Evolutionary conservation across 2,329 filamentous ascomycete genomes (phyloP).

Genomic region (Pseudomassariella vexata): DNA sequence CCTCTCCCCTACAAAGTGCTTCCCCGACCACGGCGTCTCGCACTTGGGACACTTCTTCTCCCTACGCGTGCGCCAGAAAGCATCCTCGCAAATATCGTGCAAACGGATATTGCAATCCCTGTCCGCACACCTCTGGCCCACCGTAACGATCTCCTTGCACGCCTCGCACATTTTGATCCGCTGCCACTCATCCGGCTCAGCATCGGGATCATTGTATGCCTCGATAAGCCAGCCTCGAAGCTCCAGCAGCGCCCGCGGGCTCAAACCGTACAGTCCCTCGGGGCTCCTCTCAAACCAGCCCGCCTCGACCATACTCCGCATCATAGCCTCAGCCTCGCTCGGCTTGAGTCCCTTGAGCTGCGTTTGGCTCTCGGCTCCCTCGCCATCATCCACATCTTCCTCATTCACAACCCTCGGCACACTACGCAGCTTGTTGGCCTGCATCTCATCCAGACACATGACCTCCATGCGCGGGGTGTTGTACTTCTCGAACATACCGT

Average conservation of each 20-base stretch:
- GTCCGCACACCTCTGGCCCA: constrained; percentile 71
- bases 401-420: constrained; percentile 31
- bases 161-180: constrained; percentile 83
- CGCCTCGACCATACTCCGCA: constrained; percentile 66
- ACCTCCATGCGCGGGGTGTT: constrained; percentile 77
- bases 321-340: constrained; percentile 68
- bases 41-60: constrained; percentile 61
- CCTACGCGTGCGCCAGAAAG: constrained; percentile 64
- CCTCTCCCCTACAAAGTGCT: constrained; percentile 48
- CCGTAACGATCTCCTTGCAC: constrained; percentile 84
- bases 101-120: constrained; percentile 63
- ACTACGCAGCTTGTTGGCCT: constrained; percentile 66
- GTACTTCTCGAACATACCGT: constrained; percentile 85
- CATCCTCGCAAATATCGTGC: constrained; percentile 70
- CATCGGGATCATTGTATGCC: constrained; percentile 75
- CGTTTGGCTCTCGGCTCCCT: constrained; percentile 26
- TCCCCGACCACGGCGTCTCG: constrained; percentile 40
- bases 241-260: constrained; percentile 77
- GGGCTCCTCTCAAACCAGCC: constrained; percentile 78
- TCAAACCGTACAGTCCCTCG: constrained; percentile 68
- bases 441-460: constrained; percentile 73
- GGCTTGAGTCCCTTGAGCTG: constrained; percentile 58
- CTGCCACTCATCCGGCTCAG: constrained; percentile 56
- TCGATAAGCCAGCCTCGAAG: constrained; percentile 78
- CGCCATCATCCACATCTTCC: constrained; percentile 18